A percentile compares a stretch with the other conserved stretches of the same genome.
Conservation (phyloP, 2,329 filamentous ascomycete genomes). For the Arthrobotrys iridis region DNA sequence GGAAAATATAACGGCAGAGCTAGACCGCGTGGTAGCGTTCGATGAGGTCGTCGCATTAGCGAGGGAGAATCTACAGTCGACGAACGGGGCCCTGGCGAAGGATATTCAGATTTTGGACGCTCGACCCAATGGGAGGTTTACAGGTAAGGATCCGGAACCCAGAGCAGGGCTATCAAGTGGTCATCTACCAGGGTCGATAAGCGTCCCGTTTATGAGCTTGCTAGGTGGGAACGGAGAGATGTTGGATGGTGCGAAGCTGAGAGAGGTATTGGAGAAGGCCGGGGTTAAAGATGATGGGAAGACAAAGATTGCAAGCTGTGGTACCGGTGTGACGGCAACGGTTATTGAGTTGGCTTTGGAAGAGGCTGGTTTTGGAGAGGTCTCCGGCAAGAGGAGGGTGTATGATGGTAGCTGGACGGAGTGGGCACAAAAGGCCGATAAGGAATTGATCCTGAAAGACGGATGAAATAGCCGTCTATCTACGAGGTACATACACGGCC, state of each 20-base stretch:
- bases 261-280: slow-evolving; percentile 79
- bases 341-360: slow-evolving; percentile 87
- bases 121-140: slow-evolving; percentile 79
- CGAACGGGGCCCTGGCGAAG: slow-evolving; percentile 75
- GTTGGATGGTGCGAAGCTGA: slow-evolving; percentile 75
- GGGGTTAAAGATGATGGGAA: slow-evolving; percentile 81
- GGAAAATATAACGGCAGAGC: slow-evolving; percentile 66
- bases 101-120: slow-evolving; percentile 91
- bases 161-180: slow-evolving; percentile 80
- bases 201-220: slow-evolving; percentile 79
- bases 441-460: slow-evolving; percentile 45
- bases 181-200: slow-evolving; percentile 89
- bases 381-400: slow-evolving; percentile 72
- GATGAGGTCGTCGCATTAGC: slow-evolving; percentile 83
- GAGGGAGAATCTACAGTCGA: slow-evolving; percentile 69
- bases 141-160: slow-evolving; percentile 84
- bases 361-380: slow-evolving; percentile 77
- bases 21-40: slow-evolving; percentile 77
- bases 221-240: slow-evolving; percentile 87
- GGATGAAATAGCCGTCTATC: slow-evolving; percentile 14
- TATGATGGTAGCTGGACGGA: slow-evolving; percentile 97
- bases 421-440: slow-evolving; percentile 48
- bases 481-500: background rate
- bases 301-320: slow-evolving; percentile 82
- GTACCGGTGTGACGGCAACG: slow-evolving; percentile 92